These are phyloP conservation scores for Claviceps maximensis DNA, from an alignment of 2,329 filamentous ascomycete genomes.

Conservation along the genomic window DNA sequence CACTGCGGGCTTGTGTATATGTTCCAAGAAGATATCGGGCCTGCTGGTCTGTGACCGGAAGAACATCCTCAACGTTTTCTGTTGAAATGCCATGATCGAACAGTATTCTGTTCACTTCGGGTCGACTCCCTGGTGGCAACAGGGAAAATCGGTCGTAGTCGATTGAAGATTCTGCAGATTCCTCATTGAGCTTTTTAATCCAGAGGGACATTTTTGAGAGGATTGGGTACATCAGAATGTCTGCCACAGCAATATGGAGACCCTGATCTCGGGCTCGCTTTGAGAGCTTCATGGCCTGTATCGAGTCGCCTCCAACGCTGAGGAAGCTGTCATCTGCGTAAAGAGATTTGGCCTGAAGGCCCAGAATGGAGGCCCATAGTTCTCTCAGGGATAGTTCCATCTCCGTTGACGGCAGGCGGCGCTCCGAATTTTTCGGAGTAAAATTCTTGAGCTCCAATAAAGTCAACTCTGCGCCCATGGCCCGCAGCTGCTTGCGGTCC, in stretches of 20 bases:
- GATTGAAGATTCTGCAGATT: not conserved
- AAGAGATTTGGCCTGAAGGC: not conserved
- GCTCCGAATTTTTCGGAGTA: not conserved
- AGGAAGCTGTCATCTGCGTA: slow-evolving; percentile 7
- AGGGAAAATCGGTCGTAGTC: slow-evolving; percentile 1
- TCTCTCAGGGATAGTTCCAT: slow-evolving; percentile 10
- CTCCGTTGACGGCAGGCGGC: slow-evolving; percentile 3
- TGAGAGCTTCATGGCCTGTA: slow-evolving; percentile 6
- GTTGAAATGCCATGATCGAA: not conserved
- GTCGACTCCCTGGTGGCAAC: not conserved
- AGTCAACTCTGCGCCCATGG: not conserved
- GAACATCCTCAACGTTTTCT: not conserved
- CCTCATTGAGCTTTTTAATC: not conserved
- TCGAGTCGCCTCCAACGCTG: slow-evolving; percentile 7
- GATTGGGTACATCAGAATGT: not conserved
- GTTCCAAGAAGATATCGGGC: slow-evolving; percentile 2
- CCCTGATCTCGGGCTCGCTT: not conserved
- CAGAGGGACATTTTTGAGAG: not conserved
- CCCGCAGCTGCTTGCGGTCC: slow-evolving; percentile 2
- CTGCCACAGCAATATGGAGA: not conserved
- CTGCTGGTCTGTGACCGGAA: slow-evolving; percentile 2
- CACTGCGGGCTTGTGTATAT: slow-evolving; percentile 1
- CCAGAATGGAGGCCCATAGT: slow-evolving; percentile 2
- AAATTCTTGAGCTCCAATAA: not conserved
- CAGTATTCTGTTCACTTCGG: not conserved